phyloP scores from a whole-genome alignment of 768 basidiomycete species.

The Coprinopsis sp. region DNA sequence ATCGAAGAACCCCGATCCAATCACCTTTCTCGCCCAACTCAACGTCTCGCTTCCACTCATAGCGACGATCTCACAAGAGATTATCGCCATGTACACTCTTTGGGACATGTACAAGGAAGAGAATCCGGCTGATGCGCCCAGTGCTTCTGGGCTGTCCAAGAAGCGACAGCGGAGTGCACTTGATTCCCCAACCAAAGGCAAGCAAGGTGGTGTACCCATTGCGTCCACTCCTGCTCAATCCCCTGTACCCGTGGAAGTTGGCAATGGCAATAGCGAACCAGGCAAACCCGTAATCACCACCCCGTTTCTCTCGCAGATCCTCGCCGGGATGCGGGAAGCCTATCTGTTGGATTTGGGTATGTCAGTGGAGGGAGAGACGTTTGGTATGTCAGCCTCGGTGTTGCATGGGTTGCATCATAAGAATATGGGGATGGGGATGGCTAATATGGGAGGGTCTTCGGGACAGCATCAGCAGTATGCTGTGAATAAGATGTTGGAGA shows the following conservation, averaged over 20 bases:
- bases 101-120: constrained; percentile 85
- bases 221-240: neutral
- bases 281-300: constrained; percentile 44
- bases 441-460: neutral
- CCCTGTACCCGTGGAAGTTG: neutral
- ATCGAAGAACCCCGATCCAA: constrained; percentile 69
- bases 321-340: constrained; percentile 65
- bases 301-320: constrained; percentile 46
- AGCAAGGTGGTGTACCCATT: too few relatives aligned
- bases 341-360: constrained; percentile 47
- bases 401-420: constrained; percentile 10
- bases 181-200: too few relatives aligned
- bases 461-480: constrained; percentile 20
- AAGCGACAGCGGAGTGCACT: constrained; percentile 5
- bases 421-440: neutral
- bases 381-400: constrained; percentile 39
- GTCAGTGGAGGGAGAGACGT: constrained; percentile 7
- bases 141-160: constrained; percentile 22
- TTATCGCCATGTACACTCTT: constrained; percentile 81
- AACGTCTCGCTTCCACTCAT: constrained; percentile 82
- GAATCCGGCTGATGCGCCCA: constrained; percentile 30
- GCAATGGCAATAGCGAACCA: neutral
- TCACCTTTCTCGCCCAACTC: constrained; percentile 80
- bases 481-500: constrained; percentile 70
- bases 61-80: constrained; percentile 85